Base-by-base conservation (phyloP, 225 moss, liverwort and hornwort species). In the Pleurozium schreberi region DNA sequence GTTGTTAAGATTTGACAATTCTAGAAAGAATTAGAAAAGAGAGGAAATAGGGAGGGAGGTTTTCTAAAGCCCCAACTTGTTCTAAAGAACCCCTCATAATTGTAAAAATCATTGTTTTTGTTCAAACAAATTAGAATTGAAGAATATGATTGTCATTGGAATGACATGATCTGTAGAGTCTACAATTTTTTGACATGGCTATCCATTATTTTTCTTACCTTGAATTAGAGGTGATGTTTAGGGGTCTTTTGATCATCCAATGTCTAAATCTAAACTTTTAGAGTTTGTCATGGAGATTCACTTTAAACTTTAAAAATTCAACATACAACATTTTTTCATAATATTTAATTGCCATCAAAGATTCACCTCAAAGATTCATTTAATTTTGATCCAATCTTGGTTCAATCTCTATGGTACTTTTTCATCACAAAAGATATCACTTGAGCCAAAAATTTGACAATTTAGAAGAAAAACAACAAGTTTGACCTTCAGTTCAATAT, bases 1-100 rank as follows among this genome's bases (percentile, higher is more conserved):
- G 34, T 21, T 75, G 7, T 34, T 21, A 50, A 3, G 13, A 2
- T 8, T 53, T 36, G 2, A 53, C 0, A 14, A 0, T 36, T 23
- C 0, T 14, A 1, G 2, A 53, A 36, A 34, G 9, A 36, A 52
- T 8, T 76, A 21, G 36, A 50, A 50, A 49, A 33, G 4, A 33
- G 5, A 75, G 0, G 8, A 0, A 52, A 34, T 13, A 14, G 1
- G 1, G 0, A 34, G 1, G 34, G 8, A 34, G 52, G 6, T 52
- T 20, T 50, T 22, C 0, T 14, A 53, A 53, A 23, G 14, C 10
- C 13, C 23, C 6, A 77, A 53, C 3, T 36, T 36, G 23, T 53
- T 53, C 8, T 53, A 22, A 52, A 14, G 8, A 77, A 11, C 1
- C 3, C 13, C 0, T 52, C 23, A 77, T 34, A 75, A 49, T 2